Evolutionary conservation across 495 filamentous ascomycete genomes (phyloP).

Genomic region (Tuber aestivum): DNA sequence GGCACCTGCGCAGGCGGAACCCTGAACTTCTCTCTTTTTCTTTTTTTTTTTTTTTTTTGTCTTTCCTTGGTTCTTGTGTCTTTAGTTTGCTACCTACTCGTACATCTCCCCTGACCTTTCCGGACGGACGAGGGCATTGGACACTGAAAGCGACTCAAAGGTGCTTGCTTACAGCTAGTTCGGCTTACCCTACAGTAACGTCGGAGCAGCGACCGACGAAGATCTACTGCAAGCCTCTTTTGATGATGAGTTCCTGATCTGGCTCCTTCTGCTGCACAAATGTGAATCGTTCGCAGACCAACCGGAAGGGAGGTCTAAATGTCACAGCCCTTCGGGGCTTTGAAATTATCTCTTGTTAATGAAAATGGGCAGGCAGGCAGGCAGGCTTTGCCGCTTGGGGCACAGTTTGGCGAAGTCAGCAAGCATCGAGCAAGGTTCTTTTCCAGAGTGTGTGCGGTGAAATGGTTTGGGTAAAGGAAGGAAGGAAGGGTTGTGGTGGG

Average conservation of each 20-base stretch:
- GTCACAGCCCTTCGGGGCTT: conserved; percentile 1
- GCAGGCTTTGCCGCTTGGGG: conserved; percentile 3
- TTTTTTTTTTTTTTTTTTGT: neutral
- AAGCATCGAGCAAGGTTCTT: conserved; percentile 1
- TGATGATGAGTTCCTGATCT: neutral
- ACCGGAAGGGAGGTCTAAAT: neutral
- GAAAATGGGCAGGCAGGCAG: neutral
- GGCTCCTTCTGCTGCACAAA: neutral
- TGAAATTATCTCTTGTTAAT: neutral
- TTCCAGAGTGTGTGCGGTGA: conserved; percentile 3
- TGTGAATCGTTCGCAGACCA: neutral
- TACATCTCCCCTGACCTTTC: neutral
- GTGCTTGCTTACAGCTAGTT: neutral
- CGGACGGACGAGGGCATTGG: neutral
- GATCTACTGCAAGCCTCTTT: neutral
- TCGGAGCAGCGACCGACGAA: neutral
- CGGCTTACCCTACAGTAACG: neutral
- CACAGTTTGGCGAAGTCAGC: conserved; percentile 3
- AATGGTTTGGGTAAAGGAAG: neutral
- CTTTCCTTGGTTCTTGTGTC: neutral
- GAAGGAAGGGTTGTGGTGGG: neutral
- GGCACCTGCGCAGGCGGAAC: neutral
- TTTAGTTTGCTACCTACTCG: neutral
- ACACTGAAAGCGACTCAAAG: neutral
- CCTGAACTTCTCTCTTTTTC: neutral